Evolutionary conservation across 2,329 filamentous ascomycete genomes (phyloP).

Genomic region (Hypomyces rosellus): DNA sequence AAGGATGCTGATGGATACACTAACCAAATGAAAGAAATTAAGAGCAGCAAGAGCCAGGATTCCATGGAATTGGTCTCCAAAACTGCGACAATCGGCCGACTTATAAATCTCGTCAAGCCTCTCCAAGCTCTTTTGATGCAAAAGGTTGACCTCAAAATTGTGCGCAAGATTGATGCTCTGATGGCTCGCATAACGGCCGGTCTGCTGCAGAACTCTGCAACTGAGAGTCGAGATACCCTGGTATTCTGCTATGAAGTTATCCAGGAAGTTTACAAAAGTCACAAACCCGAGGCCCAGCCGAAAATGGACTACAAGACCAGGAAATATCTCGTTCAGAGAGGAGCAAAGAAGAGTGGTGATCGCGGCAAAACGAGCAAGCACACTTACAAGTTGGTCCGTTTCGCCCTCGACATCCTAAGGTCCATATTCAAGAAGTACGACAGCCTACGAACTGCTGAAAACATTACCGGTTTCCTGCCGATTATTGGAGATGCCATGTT

Average conservation of each 20-base stretch:
- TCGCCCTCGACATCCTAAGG: conserved; percentile 80
- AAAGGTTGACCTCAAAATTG: conserved; percentile 74
- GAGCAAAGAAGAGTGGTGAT: conserved; percentile 66
- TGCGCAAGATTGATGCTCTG: conserved; percentile 86
- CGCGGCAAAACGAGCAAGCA: conserved; percentile 70
- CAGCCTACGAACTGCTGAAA: conserved; percentile 68
- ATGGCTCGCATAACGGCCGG: conserved; percentile 78
- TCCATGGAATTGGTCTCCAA: conserved; percentile 90
- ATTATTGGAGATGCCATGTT: conserved; percentile 83
- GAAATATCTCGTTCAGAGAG: conserved; percentile 75
- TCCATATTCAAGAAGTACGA: conserved; percentile 83
- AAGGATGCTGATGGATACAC: conserved; percentile 96
- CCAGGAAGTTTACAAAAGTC: conserved; percentile 71
- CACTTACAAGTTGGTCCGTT: conserved; percentile 80
- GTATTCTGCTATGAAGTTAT: conserved; percentile 94
- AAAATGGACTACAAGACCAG: conserved; percentile 57
- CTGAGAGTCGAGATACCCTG: conserved; percentile 74
- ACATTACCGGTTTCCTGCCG: conserved; percentile 79
- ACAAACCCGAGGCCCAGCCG: conserved; percentile 43
- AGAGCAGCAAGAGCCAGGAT: conserved; percentile 96
- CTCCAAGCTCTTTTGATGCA: conserved; percentile 74
- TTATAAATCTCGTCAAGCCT: conserved; percentile 71
- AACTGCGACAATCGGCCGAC: conserved; percentile 66
- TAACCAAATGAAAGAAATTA: conserved; percentile 94
- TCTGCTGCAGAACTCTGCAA: conserved; percentile 72